Conservation (phyloP, 495 filamentous ascomycete genomes). For the Penicillium turbatum region DNA sequence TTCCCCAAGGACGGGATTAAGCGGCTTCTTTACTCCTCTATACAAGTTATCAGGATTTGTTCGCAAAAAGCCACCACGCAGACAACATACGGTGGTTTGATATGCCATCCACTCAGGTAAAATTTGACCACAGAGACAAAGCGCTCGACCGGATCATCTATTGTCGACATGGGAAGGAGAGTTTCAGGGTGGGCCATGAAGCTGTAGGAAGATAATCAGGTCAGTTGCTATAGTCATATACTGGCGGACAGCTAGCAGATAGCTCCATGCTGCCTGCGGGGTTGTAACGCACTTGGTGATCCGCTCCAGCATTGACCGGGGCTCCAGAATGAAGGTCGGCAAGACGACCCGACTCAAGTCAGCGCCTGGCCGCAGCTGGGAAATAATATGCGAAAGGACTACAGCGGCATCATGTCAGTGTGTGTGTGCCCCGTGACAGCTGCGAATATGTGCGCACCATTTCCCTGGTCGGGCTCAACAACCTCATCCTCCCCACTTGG, state of each 20-base stretch:
- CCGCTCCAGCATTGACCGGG: slow-evolving; percentile 93
- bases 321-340: slow-evolving; percentile 97
- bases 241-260: background rate
- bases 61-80: slow-evolving; percentile 1
- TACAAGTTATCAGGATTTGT: slow-evolving; percentile 5
- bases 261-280: background rate
- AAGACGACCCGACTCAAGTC: slow-evolving; percentile 92
- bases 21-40: slow-evolving; percentile 96
- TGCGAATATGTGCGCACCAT: slow-evolving; percentile 39
- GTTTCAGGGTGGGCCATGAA: slow-evolving; percentile 99
- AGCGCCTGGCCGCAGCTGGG: slow-evolving; percentile 89
- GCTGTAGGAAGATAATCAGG: slow-evolving; percentile 40
- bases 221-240: background rate
- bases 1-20: slow-evolving; percentile 96
- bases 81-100: slow-evolving; percentile 82
- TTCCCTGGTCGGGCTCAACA: slow-evolving; percentile 64
- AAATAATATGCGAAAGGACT: slow-evolving; percentile 96
- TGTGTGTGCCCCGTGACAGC: background rate
- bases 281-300: slow-evolving; percentile 79
- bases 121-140: slow-evolving; percentile 97
- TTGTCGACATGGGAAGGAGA: slow-evolving; percentile 76
- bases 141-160: slow-evolving; percentile 85
- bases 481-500: slow-evolving; percentile 64
- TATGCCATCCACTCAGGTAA: slow-evolving; percentile 98
- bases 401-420: slow-evolving; percentile 4